Evolutionary conservation across 495 filamentous ascomycete species (phyloP), one percentile per base, ranked within the genome.

Genomic region (Aspergillus ellipticus): DNA sequence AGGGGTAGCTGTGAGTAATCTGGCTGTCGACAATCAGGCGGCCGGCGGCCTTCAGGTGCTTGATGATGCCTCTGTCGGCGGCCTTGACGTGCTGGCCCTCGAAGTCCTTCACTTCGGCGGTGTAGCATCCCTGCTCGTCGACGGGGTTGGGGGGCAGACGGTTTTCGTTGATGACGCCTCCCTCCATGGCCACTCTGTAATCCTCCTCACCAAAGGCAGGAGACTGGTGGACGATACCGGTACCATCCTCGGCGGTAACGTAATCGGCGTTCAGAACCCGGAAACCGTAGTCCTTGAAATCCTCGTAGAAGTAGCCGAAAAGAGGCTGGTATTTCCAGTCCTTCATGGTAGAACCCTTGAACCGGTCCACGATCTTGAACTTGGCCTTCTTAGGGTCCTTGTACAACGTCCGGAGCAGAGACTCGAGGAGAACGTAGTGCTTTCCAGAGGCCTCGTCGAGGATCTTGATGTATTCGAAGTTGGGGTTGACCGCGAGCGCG

Each of bases 321-420:
- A 92, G 81, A 9, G 95, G 95, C 65, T 90, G 77, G 67, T 97
- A 98, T 64, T 85, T 88, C 89, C 91, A 96, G 41, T 91, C 94
- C 29, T 88, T 73, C 88, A 97, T 94, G 9, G 90, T 85, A 54
- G 83, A 88, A 43, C 94, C 95, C 72, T 85, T 92, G 54, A 96
- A 71, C 58, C 86, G 90, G 39, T 89, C 81, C 10, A 96, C 62
- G 29, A 96, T 80, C 76, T 92, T 94, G 74, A 85, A 97, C 65
- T 97, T 96, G 42, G 93, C 93, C 78, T 97, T 97, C 79, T 97
- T 98, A 13, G 88, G 86, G 61, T 96, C 91, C 72, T 97, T 97
- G 73, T 97, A 97, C 7, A 97, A 74, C 6, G 88, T 96, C 37
- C 79, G 79, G 31, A 98, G 81, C 16, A 96, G 79, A 50, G 88